Evolutionary conservation across 2,329 filamentous ascomycete genomes (phyloP).

Genomic region (Alternaria triticina): DNA sequence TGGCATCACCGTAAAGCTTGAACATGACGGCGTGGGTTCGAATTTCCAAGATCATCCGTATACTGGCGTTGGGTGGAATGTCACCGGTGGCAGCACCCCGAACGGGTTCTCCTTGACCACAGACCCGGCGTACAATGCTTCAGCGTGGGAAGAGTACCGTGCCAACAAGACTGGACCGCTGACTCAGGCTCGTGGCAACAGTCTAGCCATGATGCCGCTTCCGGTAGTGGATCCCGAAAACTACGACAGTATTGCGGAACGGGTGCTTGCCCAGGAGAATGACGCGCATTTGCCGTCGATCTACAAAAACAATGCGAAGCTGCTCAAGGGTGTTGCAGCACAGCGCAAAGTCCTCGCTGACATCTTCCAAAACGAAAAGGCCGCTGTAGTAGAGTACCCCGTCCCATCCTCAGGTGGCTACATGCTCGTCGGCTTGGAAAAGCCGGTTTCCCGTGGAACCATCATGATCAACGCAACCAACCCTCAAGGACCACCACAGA

Average conservation of each 20-base stretch:
- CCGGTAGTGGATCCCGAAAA: slow-evolving; percentile 26
- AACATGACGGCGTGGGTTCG: slow-evolving; percentile 38
- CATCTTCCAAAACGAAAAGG: slow-evolving; percentile 27
- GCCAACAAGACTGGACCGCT: slow-evolving; percentile 35
- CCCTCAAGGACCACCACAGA: slow-evolving; percentile 33
- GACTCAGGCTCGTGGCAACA: slow-evolving; percentile 34
- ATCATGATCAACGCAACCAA: slow-evolving; percentile 34
- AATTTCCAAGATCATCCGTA: slow-evolving; percentile 46
- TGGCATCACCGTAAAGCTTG: slow-evolving; percentile 33
- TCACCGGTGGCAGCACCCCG: slow-evolving; percentile 27
- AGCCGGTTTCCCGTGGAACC: slow-evolving; percentile 50
- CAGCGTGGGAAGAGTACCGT: slow-evolving; percentile 35
- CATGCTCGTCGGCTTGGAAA: slow-evolving; percentile 39
- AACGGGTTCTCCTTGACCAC: slow-evolving; percentile 28
- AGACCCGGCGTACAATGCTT: slow-evolving; percentile 35
- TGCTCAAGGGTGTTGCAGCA: slow-evolving; percentile 30
- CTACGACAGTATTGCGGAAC: slow-evolving; percentile 22
- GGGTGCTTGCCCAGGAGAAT: slow-evolving; percentile 14
- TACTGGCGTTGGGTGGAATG: slow-evolving; percentile 26
- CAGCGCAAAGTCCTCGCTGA: slow-evolving; percentile 38
- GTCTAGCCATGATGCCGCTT: slow-evolving; percentile 36
- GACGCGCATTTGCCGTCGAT: slow-evolving; percentile 29
- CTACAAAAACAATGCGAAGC: slow-evolving; percentile 33
- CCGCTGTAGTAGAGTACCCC: slow-evolving; percentile 34
- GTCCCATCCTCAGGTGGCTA: slow-evolving; percentile 44